Conservation (phyloP, 2,329 filamentous ascomycete genomes). For the Hymenoscyphus albidus region DNA sequence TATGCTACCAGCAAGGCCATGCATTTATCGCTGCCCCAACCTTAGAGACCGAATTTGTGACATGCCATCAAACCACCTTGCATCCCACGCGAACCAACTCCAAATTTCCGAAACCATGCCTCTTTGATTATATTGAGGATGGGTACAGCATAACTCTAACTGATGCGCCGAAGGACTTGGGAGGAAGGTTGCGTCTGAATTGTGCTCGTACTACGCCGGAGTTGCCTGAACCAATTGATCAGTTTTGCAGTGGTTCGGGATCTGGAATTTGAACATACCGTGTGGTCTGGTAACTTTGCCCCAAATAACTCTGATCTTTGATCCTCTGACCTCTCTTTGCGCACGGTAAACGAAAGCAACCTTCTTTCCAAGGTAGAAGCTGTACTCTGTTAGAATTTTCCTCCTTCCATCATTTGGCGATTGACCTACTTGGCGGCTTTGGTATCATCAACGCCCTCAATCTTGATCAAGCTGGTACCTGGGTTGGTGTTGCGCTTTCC, state of each 20-base stretch:
- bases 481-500: conserved; percentile 89
- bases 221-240: conserved; percentile 62
- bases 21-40: conserved; percentile 49
- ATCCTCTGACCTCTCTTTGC: conserved; percentile 89
- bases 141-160: conserved; percentile 98
- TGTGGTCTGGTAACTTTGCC: conserved; percentile 96
- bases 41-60: conserved; percentile 50
- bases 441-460: conserved; percentile 93
- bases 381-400: conserved; percentile 26
- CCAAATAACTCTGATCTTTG: conserved; percentile 99
- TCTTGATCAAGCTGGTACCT: conserved; percentile 92
- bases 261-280: conserved; percentile 54
- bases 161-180: conserved; percentile 93
- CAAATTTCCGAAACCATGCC: conserved; percentile 41
- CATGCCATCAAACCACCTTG: conserved; percentile 57
- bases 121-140: conserved; percentile 78
- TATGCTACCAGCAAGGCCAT: conserved; percentile 52
- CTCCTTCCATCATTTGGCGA: background rate
- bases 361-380: conserved; percentile 98
- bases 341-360: conserved; percentile 98
- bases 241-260: conserved; percentile 8
- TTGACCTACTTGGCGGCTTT: conserved; percentile 75
- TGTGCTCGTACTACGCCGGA: conserved; percentile 96
- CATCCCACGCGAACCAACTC: conserved; percentile 44
- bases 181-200: conserved; percentile 93